Conservation (phyloP, 1,284 basidiomycete genomes). For the Chondrostereum purpureum region DNA sequence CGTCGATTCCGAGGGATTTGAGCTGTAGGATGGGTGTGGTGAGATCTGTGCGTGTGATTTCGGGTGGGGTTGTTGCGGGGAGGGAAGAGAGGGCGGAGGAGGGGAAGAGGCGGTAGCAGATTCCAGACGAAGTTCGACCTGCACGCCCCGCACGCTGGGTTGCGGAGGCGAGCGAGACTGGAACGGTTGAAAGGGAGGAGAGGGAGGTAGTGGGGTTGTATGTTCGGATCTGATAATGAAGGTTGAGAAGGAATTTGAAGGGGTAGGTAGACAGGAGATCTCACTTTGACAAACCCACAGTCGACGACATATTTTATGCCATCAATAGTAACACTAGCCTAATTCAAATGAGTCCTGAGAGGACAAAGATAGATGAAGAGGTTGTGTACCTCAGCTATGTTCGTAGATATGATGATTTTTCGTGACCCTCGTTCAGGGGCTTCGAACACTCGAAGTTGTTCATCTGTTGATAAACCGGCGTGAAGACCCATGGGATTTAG, state of each 20-base stretch:
- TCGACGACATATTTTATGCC: slow-evolving; percentile 95
- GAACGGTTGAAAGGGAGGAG: slow-evolving; percentile 74
- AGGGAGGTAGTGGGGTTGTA: slow-evolving; percentile 81
- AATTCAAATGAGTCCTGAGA: not conserved
- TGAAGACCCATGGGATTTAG: slow-evolving; percentile 77
- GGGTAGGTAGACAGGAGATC: slow-evolving; percentile 11
- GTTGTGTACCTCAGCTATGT: slow-evolving; percentile 81
- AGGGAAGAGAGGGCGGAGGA: slow-evolving; percentile 52
- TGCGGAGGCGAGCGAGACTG: slow-evolving; percentile 79
- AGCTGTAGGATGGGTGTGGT: slow-evolving; percentile 86
- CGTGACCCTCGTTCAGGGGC: slow-evolving; percentile 67
- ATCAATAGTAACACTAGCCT: slow-evolving; percentile 95
- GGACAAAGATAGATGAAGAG: not conserved
- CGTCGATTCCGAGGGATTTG: slow-evolving; percentile 91
- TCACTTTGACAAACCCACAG: slow-evolving; percentile 89
- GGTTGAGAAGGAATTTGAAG: not conserved
- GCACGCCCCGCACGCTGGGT: slow-evolving; percentile 87
- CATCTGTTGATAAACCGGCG: slow-evolving; percentile 80
- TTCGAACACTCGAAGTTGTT: slow-evolving; percentile 83
- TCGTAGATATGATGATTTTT: slow-evolving; percentile 91
- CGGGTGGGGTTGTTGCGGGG: slow-evolving; percentile 70
- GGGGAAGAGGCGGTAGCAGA: slow-evolving; percentile 92
- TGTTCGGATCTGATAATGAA: slow-evolving; percentile 58
- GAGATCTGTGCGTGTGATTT: slow-evolving; percentile 86
- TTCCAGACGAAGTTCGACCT: slow-evolving; percentile 83